Evolutionary conservation across 2,329 filamentous ascomycete genomes (phyloP).

Genomic region (Diaporthe velutina): DNA sequence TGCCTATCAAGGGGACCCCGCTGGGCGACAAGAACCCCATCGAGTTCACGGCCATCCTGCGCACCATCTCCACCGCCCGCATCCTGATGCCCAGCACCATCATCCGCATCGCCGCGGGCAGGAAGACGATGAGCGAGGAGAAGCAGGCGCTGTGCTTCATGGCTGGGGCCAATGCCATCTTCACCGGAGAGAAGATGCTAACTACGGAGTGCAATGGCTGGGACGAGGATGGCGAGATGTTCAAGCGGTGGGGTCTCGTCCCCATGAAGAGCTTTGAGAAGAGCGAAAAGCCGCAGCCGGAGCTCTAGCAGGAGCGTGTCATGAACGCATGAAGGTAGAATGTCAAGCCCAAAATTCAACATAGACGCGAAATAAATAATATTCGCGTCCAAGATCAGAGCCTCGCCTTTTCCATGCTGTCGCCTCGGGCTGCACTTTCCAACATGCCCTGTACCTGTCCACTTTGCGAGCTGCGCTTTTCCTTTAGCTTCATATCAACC

Average conservation of each 20-base stretch:
- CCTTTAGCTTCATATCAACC: background rate
- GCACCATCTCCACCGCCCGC: slow-evolving; percentile 86
- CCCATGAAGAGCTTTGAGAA: slow-evolving; percentile 71
- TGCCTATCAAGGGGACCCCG: slow-evolving; percentile 91
- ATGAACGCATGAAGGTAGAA: background rate
- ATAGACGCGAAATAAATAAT: slow-evolving; percentile 34
- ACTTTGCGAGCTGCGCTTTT: background rate
- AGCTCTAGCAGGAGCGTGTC: background rate
- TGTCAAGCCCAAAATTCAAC: background rate
- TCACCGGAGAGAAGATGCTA: slow-evolving; percentile 95
- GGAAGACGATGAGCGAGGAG: slow-evolving; percentile 87
- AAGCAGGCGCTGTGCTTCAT: slow-evolving; percentile 91
- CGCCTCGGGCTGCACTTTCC: too few relatives aligned
- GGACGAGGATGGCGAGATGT: slow-evolving; percentile 89
- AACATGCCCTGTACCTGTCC: background rate
- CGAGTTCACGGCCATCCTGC: slow-evolving; percentile 81
- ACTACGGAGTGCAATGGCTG: slow-evolving; percentile 92
- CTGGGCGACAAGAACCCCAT: slow-evolving; percentile 81
- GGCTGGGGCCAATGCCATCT: slow-evolving; percentile 93
- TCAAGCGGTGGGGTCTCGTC: slow-evolving; percentile 83
- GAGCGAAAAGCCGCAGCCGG: slow-evolving; percentile 13
- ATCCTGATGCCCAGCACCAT: slow-evolving; percentile 88
- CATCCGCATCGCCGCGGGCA: slow-evolving; percentile 86
- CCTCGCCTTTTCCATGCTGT: background rate
- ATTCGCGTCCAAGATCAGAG: background rate